These are phyloP conservation scores for Sarcodon sp. DNA, from an alignment of 768 basidiomycete species.

Conservation along the genomic window DNA sequence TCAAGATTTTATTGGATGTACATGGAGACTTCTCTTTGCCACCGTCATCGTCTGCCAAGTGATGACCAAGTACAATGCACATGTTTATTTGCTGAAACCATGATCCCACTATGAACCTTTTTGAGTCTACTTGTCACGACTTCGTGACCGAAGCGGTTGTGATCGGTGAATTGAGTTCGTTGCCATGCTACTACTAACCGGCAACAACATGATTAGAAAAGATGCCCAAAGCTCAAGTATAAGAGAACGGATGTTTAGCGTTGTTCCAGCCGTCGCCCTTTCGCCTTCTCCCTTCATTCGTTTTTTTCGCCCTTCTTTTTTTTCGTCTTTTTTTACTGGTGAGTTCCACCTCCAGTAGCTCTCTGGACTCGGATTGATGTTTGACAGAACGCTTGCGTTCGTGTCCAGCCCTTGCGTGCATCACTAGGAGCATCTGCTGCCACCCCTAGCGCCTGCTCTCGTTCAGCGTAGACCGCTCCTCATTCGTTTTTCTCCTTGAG, in stretches of 20 bases:
- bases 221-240: not conserved
- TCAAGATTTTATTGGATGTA: slow-evolving; percentile 83
- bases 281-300: slow-evolving; percentile 21
- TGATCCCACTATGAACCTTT: no score
- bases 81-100: not conserved
- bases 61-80: not conserved
- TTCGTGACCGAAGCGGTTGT: slow-evolving; percentile 20
- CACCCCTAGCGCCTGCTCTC: slow-evolving; percentile 54
- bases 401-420: slow-evolving; percentile 24
- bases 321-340: slow-evolving; percentile 30
- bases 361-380: not conserved
- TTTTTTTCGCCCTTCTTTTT: slow-evolving; percentile 21
- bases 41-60: not conserved
- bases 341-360: slow-evolving; percentile 11
- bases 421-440: slow-evolving; percentile 15
- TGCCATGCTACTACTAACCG: slow-evolving; percentile 3
- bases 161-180: slow-evolving; percentile 13
- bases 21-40: slow-evolving; percentile 58
- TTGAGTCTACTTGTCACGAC: slow-evolving; percentile 6
- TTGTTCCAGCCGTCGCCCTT: not conserved
- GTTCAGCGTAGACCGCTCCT: slow-evolving; percentile 62
- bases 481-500: slow-evolving; percentile 29
- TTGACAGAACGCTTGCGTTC: slow-evolving; percentile 30
- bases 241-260: no score
- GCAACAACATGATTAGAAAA: slow-evolving; percentile 23